Evolutionary conservation across 2,329 filamentous ascomycete species (phyloP).

Genomic region (Immersiporthe knoxdaviesiana): DNA sequence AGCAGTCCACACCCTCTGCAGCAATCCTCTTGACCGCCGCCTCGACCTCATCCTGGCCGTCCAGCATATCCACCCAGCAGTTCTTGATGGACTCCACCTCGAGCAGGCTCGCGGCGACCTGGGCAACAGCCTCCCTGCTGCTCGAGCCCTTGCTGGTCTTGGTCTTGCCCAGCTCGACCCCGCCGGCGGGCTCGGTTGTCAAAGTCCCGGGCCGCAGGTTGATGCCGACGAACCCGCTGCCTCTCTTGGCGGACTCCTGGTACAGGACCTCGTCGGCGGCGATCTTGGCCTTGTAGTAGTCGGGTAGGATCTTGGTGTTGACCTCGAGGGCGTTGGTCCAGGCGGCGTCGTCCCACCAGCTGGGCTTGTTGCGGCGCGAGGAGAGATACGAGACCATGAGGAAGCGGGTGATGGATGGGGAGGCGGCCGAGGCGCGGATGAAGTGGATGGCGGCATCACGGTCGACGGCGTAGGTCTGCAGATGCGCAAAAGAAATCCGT

Average conservation of each 20-base stretch:
- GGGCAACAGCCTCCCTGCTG: conserved; percentile 63
- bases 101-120: conserved; percentile 59
- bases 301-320: conserved; percentile 48
- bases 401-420: conserved; percentile 61
- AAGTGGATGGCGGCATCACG: conserved; percentile 66
- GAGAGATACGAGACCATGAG: conserved; percentile 66
- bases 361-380: conserved; percentile 53
- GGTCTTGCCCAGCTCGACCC: conserved; percentile 52
- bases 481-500: not conserved
- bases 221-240: conserved; percentile 51
- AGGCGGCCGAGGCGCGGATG: conserved; percentile 60
- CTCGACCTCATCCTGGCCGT: conserved; percentile 54
- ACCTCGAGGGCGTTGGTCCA: conserved; percentile 48
- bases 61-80: conserved; percentile 58
- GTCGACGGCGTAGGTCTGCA: conserved; percentile 61
- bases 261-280: conserved; percentile 62
- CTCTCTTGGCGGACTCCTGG: conserved; percentile 46
- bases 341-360: conserved; percentile 58
- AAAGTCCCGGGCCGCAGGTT: conserved; percentile 57
- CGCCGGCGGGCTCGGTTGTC: conserved; percentile 51
- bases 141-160: conserved; percentile 44
- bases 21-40: conserved; percentile 54
- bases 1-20: conserved; percentile 52
- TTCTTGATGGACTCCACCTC: conserved; percentile 51
- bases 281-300: conserved; percentile 64